phyloP scores from a whole-genome alignment of 352 stramenopile species.

The Phytopythium montanum region DNA sequence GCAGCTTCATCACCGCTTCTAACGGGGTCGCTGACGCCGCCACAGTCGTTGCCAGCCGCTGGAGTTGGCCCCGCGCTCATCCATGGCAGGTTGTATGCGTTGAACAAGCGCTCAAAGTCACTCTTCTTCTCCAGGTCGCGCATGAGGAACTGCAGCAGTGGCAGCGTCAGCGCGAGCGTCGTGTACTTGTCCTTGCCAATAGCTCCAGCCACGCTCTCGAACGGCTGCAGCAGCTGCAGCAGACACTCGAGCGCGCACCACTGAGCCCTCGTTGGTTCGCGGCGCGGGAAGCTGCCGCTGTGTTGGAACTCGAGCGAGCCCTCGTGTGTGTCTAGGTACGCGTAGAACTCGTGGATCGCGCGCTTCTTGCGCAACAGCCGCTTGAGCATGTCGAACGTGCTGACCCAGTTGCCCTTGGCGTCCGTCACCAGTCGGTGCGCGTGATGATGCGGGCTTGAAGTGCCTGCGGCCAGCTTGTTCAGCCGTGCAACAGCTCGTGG shows the following conservation, averaged over 20 bases:
- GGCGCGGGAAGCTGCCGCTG: conserved; percentile 14
- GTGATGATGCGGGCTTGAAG: conserved; percentile 25
- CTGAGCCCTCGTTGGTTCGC: conserved; percentile 25
- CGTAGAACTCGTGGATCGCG: conserved; percentile 44
- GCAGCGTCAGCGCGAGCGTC: conserved; percentile 30
- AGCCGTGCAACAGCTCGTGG: conserved; percentile 35
- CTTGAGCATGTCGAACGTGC: conserved; percentile 46
- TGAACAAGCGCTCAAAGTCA: conserved; percentile 40
- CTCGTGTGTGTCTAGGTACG: conserved; percentile 35
- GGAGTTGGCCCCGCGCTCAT: background rate
- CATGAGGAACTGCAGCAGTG: conserved; percentile 41
- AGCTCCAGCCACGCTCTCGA: conserved; percentile 39
- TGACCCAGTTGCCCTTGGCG: conserved; percentile 39
- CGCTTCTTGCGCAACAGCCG: conserved; percentile 33
- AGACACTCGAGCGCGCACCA: conserved; percentile 43
- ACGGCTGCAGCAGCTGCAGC: conserved; percentile 35
- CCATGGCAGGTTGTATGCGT: conserved; percentile 10
- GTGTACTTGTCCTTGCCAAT: conserved; percentile 44
- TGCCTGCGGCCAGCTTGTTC: conserved; percentile 30
- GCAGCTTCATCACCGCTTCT: background rate
- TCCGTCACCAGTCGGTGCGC: conserved; percentile 37
- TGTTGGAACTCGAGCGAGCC: conserved; percentile 30
- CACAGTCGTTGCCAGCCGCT: background rate
- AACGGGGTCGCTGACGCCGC: background rate
- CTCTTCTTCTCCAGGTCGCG: conserved; percentile 41